phyloP scores from a whole-genome alignment of 257 asterid species.

The Plantago major region DNA sequence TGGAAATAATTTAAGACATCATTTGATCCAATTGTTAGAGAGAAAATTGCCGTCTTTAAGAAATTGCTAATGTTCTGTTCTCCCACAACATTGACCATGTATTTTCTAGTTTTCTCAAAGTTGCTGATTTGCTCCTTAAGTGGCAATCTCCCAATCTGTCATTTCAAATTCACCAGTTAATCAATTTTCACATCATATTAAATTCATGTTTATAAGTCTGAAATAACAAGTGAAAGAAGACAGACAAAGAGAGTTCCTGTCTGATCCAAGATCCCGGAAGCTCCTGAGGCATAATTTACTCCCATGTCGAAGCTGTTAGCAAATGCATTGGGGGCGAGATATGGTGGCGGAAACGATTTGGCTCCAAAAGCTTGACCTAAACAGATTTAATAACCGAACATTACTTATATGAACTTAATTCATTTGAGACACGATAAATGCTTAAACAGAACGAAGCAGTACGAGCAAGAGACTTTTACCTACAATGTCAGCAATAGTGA shows the following conservation, averaged over 20 bases:
- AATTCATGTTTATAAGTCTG: background rate
- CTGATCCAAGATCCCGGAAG: constrained; percentile 55
- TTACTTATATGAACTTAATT: background rate
- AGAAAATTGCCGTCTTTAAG: constrained; percentile 37
- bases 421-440: background rate
- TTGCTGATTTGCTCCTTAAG: constrained; percentile 40
- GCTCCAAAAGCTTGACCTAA: constrained; percentile 43
- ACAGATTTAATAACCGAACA: background rate
- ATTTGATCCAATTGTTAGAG: constrained; percentile 48
- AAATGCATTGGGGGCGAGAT: constrained; percentile 34
- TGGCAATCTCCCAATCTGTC: constrained; percentile 47
- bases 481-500: constrained; percentile 43
- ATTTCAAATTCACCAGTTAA: background rate
- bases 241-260: constrained; percentile 52
- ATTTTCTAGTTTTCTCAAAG: constrained; percentile 36
- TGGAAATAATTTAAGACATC: constrained; percentile 53
- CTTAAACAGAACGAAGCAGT: background rate
- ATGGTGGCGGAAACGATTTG: constrained; percentile 48
- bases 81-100: constrained; percentile 38
- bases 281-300: constrained; percentile 58
- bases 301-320: constrained; percentile 33
- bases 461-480: constrained; percentile 22
- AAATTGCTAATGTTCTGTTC: constrained; percentile 29
- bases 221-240: background rate
- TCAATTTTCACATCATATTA: background rate